Conservation (phyloP, 164 flowering plant genomes). For the Vitis rotundifolia region DNA sequence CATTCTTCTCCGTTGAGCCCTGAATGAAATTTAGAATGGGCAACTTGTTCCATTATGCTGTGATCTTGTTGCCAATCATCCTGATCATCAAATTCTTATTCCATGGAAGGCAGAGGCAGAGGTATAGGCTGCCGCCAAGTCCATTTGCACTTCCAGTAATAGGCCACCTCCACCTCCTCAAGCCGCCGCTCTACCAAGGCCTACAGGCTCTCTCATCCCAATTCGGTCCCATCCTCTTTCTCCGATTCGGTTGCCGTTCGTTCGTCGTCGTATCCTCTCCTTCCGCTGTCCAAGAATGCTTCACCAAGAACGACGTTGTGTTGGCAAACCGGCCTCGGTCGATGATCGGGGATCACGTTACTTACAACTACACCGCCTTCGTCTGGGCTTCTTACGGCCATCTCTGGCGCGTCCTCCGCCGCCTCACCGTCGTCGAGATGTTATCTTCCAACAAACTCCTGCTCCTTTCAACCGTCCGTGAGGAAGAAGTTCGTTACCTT, state of each 20-base stretch:
- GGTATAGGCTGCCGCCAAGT: background rate
- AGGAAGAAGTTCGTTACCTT: conserved; percentile 1
- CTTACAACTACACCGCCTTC: conserved; percentile 7
- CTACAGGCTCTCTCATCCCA: conserved; percentile 9
- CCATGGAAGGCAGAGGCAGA: background rate
- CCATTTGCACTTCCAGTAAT: conserved; percentile 8
- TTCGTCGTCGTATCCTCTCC: conserved; percentile 23
- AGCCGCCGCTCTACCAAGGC: conserved; percentile 6
- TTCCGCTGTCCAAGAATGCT: conserved; percentile 25
- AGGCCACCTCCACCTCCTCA: conserved; percentile 16
- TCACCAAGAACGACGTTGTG: conserved; percentile 28
- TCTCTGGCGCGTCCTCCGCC: conserved; percentile 18
- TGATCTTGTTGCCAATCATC: background rate
- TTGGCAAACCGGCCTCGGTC: conserved; percentile 34
- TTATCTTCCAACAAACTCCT: conserved; percentile 8
- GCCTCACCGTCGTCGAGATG: background rate
- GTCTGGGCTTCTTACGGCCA: conserved; percentile 13
- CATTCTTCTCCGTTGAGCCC: no score
- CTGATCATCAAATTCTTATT: background rate
- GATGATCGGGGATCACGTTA: background rate
- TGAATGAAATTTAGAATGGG: no score
- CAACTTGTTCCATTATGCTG: no score
- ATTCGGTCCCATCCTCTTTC: conserved; percentile 11
- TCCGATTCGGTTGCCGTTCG: conserved; percentile 10
- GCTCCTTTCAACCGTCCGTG: background rate